Base-by-base conservation (phyloP, 208 protist genomes). In the Acanthamoeba royreba region DNA sequence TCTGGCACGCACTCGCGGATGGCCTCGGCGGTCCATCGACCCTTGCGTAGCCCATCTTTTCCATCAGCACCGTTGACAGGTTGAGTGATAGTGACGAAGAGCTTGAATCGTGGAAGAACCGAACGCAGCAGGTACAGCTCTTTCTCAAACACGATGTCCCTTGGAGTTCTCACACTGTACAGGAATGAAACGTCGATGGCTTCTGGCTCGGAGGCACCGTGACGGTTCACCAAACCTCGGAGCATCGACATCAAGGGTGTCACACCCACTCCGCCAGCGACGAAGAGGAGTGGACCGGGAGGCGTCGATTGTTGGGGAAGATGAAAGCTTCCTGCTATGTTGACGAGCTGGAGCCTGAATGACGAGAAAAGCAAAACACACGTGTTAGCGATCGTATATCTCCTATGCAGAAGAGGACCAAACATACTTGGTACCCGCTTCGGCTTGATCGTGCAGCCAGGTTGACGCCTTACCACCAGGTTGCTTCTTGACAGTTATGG, bases 211-310 rank as follows among this genome's bases (percentile, higher is more conserved):
- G 15, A 17, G 49, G 49, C 19, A 25, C 49, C 13, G 49, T 55
- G 13, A 25, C 49, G 49, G 49, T 19, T 55, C 49, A 19, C 55
- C 1, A 74, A n/a, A 8, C 38, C 85, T 19, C 85, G 43, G 38
- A 91, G 33, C 85, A 91, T 91, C 22, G 85, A 66, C 85, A 91
- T 91, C 38, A 91, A 35, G 13, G 85, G 85, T 8, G 85, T 91
- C 38, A 91, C 43, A 19, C 85, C 85, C 13, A 91, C 85, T 0
- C 85, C 85, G 38, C 85, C 85, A n/a, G 85, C 85, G 13, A 91
- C 28, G 42, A 91, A 69, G 13, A 91, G 42, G 31, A 87, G 28
- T 40, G 31, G 33, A 38, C 1, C 25, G 13, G 17, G 61, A n/a
- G 8, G 61, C 61, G 61, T 72, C 61, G 28, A 1, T 35, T 22